A percentile compares a stretch with the other conserved stretches of the same genome.
phyloP scores from a whole-genome alignment of 2,329 filamentous ascomycete species.

The Aspergillus udagawae region DNA sequence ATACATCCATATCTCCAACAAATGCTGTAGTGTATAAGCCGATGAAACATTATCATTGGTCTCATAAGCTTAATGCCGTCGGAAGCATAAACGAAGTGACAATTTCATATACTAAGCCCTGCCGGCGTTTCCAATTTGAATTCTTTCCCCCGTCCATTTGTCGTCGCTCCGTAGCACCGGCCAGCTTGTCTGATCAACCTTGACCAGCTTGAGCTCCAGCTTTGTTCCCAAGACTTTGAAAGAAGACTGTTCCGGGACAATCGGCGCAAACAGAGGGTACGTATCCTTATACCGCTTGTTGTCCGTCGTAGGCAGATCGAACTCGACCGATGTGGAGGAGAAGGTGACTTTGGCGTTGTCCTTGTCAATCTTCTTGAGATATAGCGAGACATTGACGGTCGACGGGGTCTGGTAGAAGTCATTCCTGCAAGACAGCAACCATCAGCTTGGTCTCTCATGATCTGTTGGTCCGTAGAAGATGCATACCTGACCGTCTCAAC shows the following conservation, averaged over 20 bases:
- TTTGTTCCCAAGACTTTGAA: conserved; percentile 87
- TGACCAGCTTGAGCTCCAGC: conserved; percentile 71
- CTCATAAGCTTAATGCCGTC: not conserved
- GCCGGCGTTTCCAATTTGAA: conserved; percentile 82
- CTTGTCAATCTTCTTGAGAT: conserved; percentile 95
- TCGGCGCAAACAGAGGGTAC: conserved; percentile 70
- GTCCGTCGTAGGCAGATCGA: conserved; percentile 85
- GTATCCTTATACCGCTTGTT: conserved; percentile 73
- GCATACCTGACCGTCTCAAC: conserved; percentile 71
- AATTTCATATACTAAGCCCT: conserved; percentile 38
- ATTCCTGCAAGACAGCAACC: conserved; percentile 47
- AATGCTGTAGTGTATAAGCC: not conserved
- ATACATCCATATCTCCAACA: not conserved
- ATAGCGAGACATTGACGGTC: conserved; percentile 84
- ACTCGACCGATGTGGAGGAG: conserved; percentile 55
- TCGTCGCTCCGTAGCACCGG: conserved; percentile 80
- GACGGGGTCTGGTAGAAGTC: conserved; percentile 94
- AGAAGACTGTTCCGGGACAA: conserved; percentile 70
- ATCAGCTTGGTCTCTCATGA: not conserved
- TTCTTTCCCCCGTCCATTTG: conserved; percentile 68
- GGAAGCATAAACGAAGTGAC: not conserved
- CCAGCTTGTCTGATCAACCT: conserved; percentile 76
- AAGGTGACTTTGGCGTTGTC: conserved; percentile 70
- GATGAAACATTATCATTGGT: not conserved
- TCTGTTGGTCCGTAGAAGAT: not conserved